A percentile compares a stretch with the other conserved stretches of the same genome.
Conservation (phyloP, 2,329 filamentous ascomycete genomes). For the Sclerotiophoma versabilis region DNA sequence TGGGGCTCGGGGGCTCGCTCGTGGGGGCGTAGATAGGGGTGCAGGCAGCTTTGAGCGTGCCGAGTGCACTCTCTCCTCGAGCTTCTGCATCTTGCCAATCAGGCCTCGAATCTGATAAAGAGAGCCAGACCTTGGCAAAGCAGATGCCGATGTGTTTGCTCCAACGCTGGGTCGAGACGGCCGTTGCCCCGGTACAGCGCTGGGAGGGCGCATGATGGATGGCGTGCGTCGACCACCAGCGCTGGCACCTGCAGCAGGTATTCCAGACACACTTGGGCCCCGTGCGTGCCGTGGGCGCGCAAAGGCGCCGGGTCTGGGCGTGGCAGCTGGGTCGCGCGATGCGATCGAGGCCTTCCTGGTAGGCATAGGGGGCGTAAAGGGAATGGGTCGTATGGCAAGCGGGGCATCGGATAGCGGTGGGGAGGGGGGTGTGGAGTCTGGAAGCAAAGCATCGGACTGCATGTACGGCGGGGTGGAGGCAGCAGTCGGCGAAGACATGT, state of each 20-base stretch:
- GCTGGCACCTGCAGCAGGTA: constrained; percentile 37
- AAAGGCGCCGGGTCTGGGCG: constrained; percentile 61
- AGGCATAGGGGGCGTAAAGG: constrained; percentile 52
- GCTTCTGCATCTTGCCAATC: constrained; percentile 95
- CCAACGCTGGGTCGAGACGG: constrained; percentile 52
- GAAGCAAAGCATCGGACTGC: constrained; percentile 69
- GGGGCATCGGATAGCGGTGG: constrained; percentile 92
- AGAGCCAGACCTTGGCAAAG: constrained; percentile 70
- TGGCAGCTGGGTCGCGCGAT: constrained; percentile 57
- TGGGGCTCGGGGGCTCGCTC: constrained; percentile 74
- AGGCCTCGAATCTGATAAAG: constrained; percentile 91
- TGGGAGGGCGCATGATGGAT: constrained; percentile 46
- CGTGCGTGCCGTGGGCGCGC: constrained; percentile 60
- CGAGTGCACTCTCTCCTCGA: constrained; percentile 91
- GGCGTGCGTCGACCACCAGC: constrained; percentile 54
- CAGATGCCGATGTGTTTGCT: constrained; percentile 58
- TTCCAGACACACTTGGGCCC: constrained; percentile 66
- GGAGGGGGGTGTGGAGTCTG: constrained; percentile 85
- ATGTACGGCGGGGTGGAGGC: constrained; percentile 80
- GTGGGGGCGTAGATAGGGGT: constrained; percentile 78
- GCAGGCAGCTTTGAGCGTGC: constrained; percentile 91
- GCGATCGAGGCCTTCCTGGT: constrained; percentile 56
- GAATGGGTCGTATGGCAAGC: constrained; percentile 55
- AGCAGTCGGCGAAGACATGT: constrained; percentile 87
- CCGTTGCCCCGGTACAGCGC: constrained; percentile 46